These are phyloP conservation scores for Westerdykella ornata DNA, from an alignment of 2,329 filamentous ascomycete species.

Conservation along the genomic window DNA sequence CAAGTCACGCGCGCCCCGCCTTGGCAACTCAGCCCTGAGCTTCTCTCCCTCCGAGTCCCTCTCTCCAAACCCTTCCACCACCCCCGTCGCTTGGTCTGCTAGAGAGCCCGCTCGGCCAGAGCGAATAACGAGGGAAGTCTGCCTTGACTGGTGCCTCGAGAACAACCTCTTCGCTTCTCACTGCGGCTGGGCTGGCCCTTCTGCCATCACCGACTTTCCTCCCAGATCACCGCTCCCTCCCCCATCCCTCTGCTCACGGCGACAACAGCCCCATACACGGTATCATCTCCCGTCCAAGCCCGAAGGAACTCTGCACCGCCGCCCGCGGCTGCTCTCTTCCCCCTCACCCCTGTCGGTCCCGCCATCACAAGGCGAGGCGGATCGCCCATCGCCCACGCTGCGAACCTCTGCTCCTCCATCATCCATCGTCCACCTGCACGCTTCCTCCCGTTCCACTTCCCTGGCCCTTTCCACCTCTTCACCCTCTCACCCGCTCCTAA, in stretches of 20 bases:
- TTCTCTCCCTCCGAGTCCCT: constrained; percentile 10
- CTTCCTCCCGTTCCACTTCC: constrained; percentile 11
- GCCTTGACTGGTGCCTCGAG: constrained; percentile 35
- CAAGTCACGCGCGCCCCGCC: constrained; percentile 6
- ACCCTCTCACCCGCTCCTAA: constrained; percentile 2
- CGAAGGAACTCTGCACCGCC: neutral
- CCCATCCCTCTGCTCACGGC: too few species aligned
- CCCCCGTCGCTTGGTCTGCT: too few species aligned
- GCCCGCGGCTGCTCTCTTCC: neutral
- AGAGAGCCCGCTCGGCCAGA: too few species aligned
- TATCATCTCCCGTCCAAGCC: constrained; percentile 13
- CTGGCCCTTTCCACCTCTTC: constrained; percentile 18
- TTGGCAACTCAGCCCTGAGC: constrained; percentile 25
- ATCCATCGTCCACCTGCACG: constrained; percentile 14
- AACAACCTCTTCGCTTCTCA: constrained; percentile 15
- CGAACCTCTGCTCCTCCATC: constrained; percentile 12
- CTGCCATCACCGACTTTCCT: constrained; percentile 4
- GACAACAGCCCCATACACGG: too few species aligned
- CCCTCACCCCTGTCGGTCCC: neutral
- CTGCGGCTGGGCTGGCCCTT: constrained; percentile 27
- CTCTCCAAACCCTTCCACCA: too few species aligned
- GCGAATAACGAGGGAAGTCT: constrained; percentile 19
- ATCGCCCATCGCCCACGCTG: constrained; percentile 20
- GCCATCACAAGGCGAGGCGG: constrained; percentile 30
- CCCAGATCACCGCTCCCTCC: constrained; percentile 19